Evolutionary conservation across 192 early-diverging fungal species (phyloP), one percentile per base, ranked within the genome.

Genomic region (Backusella sp.): DNA sequence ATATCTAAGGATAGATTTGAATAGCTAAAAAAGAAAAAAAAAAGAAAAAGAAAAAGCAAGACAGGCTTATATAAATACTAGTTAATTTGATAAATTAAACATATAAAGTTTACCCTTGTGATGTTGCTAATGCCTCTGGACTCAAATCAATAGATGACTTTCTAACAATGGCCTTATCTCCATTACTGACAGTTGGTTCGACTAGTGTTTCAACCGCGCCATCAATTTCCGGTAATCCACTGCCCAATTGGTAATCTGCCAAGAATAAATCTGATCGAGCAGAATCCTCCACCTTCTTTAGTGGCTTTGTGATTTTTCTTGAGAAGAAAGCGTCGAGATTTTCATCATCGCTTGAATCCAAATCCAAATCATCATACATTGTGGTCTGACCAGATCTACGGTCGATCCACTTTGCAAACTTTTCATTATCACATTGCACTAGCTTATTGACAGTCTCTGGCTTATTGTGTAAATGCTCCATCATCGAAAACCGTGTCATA

Each of bases 401-500:
- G 23, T 49, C 46, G 34, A 70, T 17, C 68, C 71, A 52, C 36
- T 73, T 65, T 15, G 62, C 23, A 78, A 86, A 28, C 65, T 36
- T n/a, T 28, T 34, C 32, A n/a, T 32, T 35, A 9, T 42, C 75
- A 69, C 71, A 70, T 72, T 68, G 78, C 35, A 78, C 80, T 72
- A 72, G 56, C 75, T 77, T 70, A 44, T 71, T 73, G 37, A 53
- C 56, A 21, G 41, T 69, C 62, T 17, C 73, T 26, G 36, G 78
- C 12, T 46, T 70, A 32, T 83, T 75, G 34, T 86, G 85, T 1
- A 80, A 74, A 17, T 77, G 79, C 6, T 86, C 83, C 56, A 86
- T 80, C 30, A 73, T 73, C 6, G 70, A 62, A 7, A 85, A 90
- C 34, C 83, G 79, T 30, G 79, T 82, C 91, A 92, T 93, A 15